These are phyloP conservation scores for Kalaharituber pfeilii DNA, from an alignment of 2,329 filamentous ascomycete species.

Conservation along the genomic window DNA sequence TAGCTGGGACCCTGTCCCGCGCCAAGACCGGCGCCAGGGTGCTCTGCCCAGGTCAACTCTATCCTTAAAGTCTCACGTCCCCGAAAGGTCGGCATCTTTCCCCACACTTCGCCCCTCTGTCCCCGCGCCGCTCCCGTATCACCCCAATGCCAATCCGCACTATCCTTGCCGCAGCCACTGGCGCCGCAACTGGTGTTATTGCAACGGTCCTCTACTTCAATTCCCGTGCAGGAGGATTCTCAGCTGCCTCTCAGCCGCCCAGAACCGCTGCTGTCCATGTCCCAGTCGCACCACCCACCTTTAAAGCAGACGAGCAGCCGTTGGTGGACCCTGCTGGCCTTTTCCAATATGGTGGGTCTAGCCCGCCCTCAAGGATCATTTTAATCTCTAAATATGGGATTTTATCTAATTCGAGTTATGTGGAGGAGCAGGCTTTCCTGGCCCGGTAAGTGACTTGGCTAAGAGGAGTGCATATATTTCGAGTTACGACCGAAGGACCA, in stretches of 20 bases:
- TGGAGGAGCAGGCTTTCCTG: constrained; percentile 52
- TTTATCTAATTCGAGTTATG: no score
- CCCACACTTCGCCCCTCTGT: not conserved
- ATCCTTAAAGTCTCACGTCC: constrained; percentile 8
- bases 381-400: no score
- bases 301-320: constrained; percentile 20
- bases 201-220: constrained; percentile 48
- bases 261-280: constrained; percentile 22
- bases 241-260: constrained; percentile 22
- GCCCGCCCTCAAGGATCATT: no score
- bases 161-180: constrained; percentile 55
- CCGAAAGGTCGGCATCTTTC: constrained; percentile 24
- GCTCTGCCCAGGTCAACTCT: constrained; percentile 6
- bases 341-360: constrained; percentile 51
- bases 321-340: constrained; percentile 56
- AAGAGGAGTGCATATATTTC: constrained; percentile 61
- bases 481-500: constrained; percentile 71
- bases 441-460: constrained; percentile 69
- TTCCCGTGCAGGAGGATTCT: constrained; percentile 25
- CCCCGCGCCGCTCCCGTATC: no score
- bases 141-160: constrained; percentile 30
- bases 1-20: no score
- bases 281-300: constrained; percentile 16
- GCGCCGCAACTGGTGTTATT: constrained; percentile 59
- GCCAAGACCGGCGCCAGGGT: no score